Percentiles rank a stretch among this genome's conserved stretches.
These are phyloP conservation scores for Trichophyton benhamiae DNA, from an alignment of 2,329 filamentous ascomycete genomes.

Conservation along the genomic window DNA sequence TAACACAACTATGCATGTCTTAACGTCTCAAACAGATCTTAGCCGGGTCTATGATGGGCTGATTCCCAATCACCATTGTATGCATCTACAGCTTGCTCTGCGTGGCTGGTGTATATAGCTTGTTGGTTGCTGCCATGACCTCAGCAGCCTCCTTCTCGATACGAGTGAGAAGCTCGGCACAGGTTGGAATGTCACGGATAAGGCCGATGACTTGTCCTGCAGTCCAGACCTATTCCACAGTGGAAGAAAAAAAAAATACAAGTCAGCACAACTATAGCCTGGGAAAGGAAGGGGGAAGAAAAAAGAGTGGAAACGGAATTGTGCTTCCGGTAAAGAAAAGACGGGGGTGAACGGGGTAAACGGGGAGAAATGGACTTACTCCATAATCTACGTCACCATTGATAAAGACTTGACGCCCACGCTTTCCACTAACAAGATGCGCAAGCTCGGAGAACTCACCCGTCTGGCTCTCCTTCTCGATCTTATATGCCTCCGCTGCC, in stretches of 20 bases:
- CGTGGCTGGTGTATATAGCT: conserved; percentile 33
- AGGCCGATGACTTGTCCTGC: conserved; percentile 88
- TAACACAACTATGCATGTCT: background rate
- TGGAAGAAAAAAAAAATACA: conserved; percentile 11
- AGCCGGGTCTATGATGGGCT: background rate
- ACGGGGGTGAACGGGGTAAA: background rate
- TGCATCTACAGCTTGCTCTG: conserved; percentile 10
- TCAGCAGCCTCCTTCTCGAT: conserved; percentile 68
- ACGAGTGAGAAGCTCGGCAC: conserved; percentile 53
- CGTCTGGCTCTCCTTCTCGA: conserved; percentile 69
- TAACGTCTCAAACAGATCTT: background rate
- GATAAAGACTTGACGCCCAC: conserved; percentile 80
- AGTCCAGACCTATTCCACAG: conserved; percentile 65
- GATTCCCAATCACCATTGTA: background rate
- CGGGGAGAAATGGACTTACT: conserved; percentile 42
- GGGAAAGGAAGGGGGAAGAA: background rate
- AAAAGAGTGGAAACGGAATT: background rate
- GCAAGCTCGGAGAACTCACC: conserved; percentile 86
- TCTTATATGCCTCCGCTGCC: conserved; percentile 61
- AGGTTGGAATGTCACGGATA: conserved; percentile 73
- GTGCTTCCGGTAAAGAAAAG: background rate
- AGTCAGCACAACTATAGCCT: background rate
- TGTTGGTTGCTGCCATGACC: conserved; percentile 48
- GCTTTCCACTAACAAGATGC: conserved; percentile 75
- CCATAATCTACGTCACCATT: conserved; percentile 86